Conservation (phyloP, 2,329 filamentous ascomycete genomes). For the Plenodomus biglobosus region DNA sequence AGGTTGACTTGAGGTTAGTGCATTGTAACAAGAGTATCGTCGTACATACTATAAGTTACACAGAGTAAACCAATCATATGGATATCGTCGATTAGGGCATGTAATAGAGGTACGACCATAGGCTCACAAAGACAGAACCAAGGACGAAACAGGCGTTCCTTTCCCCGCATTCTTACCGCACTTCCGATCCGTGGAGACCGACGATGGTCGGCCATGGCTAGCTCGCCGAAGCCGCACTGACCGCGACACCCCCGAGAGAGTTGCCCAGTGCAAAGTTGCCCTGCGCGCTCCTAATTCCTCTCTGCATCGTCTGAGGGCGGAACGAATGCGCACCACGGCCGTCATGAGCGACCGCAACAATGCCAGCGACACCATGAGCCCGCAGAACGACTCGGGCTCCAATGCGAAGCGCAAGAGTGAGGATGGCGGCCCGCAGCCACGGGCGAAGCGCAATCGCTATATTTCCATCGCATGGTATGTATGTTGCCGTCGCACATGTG, state of each 20-base stretch:
- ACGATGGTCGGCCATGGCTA: no score
- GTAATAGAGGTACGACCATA: neutral
- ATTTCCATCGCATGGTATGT: constrained; percentile 68
- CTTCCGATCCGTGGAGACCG: neutral
- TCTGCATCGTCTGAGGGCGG: constrained; percentile 9
- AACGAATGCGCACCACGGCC: constrained; percentile 8
- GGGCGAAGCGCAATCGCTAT: constrained; percentile 67
- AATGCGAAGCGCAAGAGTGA: constrained; percentile 49
- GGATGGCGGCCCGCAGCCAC: constrained; percentile 50
- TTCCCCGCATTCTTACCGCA: constrained; percentile 11
- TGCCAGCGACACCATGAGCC: constrained; percentile 41
- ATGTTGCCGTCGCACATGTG: constrained; percentile 41
- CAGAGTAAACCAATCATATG: no score
- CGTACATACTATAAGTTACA: no score
- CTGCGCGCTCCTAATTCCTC: neutral
- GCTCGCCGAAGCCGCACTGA: constrained; percentile 9
- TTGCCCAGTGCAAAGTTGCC: neutral
- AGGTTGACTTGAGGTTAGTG: neutral
- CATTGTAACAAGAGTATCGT: no score
- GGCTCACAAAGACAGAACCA: neutral
- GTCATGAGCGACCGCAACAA: constrained; percentile 23
- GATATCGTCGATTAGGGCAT: neutral
- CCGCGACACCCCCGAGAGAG: constrained; percentile 4
- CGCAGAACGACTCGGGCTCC: constrained; percentile 25
- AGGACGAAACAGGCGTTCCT: neutral